Base-by-base conservation (phyloP, 208 protist species). In the Trypanosoma caninum region DNA sequence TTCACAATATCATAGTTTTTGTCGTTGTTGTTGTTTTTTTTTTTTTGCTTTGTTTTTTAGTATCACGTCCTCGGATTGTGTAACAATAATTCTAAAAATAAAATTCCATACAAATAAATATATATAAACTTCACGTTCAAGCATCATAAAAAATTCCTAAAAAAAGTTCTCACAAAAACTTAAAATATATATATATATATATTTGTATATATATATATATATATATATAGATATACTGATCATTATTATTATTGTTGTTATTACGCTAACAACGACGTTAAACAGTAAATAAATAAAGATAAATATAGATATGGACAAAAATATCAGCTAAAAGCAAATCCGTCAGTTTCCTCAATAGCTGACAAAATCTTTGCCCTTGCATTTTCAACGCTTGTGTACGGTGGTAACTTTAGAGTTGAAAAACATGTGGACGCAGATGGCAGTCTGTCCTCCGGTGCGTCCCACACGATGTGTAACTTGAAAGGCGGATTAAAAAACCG, bases 371-470 rank as follows among this genome's bases (percentile, higher is more conserved):
- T 97, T 37, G 76, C 66, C 20, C 82, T 62, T 45, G 96, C 76
- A 0, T 56, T 69, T 30, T 76, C 76, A 27, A 76, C 70, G 30
- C 76, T 65, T 5, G 33, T 73, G 72, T 97, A 97, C 10, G 78
- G 78, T 14, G 96, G 96, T 28, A 98, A 59, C 74, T 97, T 97
- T 23, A 98, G 65, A 31, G 88, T 87, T 14, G 91, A 97, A 64
- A 97, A 96, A 62, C 96, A 98, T 41, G 96, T 98, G 0, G 89
- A 74, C 1, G 90, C 79, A 0, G 93, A 94, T 7, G 96, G 96
- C 18, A 98, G 67, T 6, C 84, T 62, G n/a, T 91, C 71, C 37
- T 69, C 65, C 11, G 50, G n/a, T 35, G 60, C 64, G 13, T 59
- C 57, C 51, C 53, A 45, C 33, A 89, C 61, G 28, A 94, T 47